Percentiles rank a stretch among this genome's conserved stretches.
phyloP scores from a whole-genome alignment of 2,329 filamentous ascomycete species.

The Aspergillus pseudoglaucus region DNA sequence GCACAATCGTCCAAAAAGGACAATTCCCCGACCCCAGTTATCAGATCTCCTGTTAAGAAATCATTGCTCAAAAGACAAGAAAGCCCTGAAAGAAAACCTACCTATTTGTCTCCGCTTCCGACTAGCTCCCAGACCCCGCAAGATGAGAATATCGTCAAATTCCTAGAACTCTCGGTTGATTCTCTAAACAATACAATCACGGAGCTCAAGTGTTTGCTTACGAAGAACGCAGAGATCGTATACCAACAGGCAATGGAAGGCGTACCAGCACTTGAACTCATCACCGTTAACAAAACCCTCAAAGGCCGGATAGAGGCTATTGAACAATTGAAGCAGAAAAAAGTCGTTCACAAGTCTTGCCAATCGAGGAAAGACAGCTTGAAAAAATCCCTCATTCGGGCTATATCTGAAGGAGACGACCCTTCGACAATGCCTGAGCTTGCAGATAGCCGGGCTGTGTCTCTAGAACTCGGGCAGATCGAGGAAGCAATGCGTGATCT shows the following conservation, averaged over 20 bases:
- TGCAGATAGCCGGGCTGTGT: slow-evolving; percentile 25
- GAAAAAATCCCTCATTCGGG: slow-evolving; percentile 30
- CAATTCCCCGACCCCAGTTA: slow-evolving; percentile 1
- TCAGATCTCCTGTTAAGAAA: not conserved
- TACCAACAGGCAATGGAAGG: slow-evolving; percentile 34
- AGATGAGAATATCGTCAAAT: slow-evolving; percentile 21
- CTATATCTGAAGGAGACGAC: slow-evolving; percentile 29
- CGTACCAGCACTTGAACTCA: slow-evolving; percentile 25
- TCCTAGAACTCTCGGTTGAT: slow-evolving; percentile 23
- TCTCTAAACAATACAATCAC: slow-evolving; percentile 22
- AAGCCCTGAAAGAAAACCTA: slow-evolving; percentile 1
- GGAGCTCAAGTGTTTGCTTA: slow-evolving; percentile 23
- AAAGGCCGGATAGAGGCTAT: slow-evolving; percentile 33
- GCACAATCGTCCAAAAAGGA: not conserved
- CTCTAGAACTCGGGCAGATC: slow-evolving; percentile 27
- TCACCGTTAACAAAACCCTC: slow-evolving; percentile 30
- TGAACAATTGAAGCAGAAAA: slow-evolving; percentile 25
- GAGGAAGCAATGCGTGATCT: slow-evolving; percentile 28
- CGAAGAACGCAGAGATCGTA: slow-evolving; percentile 31
- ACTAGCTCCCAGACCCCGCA: slow-evolving; percentile 10
- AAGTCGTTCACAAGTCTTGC: slow-evolving; percentile 19
- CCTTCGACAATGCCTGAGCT: slow-evolving; percentile 25
- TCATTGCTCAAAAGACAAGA: not conserved
- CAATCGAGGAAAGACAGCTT: slow-evolving; percentile 26
- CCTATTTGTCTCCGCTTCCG: slow-evolving; percentile 10